Evolutionary conservation across 2,329 filamentous ascomycete species (phyloP), one percentile per base, ranked within the genome.

Genomic region (Aspergillus pseudoterreus): DNA sequence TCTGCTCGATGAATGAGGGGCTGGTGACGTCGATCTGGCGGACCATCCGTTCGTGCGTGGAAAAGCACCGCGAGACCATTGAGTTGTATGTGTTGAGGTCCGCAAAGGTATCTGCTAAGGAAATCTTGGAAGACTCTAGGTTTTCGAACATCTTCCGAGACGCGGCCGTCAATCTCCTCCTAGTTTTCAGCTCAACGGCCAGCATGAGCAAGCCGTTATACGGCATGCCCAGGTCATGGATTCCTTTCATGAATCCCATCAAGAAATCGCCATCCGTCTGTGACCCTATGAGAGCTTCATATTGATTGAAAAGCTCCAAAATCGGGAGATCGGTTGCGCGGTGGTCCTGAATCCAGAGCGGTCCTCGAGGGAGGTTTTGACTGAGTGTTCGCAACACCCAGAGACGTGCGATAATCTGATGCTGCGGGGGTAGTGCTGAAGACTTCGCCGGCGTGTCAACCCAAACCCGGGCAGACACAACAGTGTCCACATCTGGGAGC

Each of bases 21-120:
- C 52, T 64, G 14, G 71, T 70, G 39, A 74, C 54, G 49, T 74
- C 65, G 15, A 70, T 60, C 14, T 63, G 51, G 35, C 60, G 59
- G 43, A 68, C 61, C 55, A 69, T 60, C 41, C 62, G 56, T 33
- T 70, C 62, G 22, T 70, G 66, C 4, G 56, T 54, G 19, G 58
- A 54, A 35, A 64, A 63, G 43, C 71, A 66, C 30, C 63, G 58
- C 1, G 36, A 42, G 14, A 57, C 57, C 11, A 61, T 55, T 14
- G 63, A 57, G 22, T 66, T 63, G 48, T 66, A 69, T 9, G 56
- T 46, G 24, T 63, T 33, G 14, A 56, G 52, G 33, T 66, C 54
- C 43, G 59, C 47, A 56, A 69, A 70, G 10, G 66, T 52, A 10
- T 67, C 62, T 10, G 58, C 30, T 11, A 71, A 58, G 1, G 63